A percentile compares a stretch with the other conserved stretches of the same genome.
These are phyloP conservation scores for Eurotiales sp. DNA, from an alignment of 2,329 filamentous ascomycete genomes.

Conservation along the genomic window DNA sequence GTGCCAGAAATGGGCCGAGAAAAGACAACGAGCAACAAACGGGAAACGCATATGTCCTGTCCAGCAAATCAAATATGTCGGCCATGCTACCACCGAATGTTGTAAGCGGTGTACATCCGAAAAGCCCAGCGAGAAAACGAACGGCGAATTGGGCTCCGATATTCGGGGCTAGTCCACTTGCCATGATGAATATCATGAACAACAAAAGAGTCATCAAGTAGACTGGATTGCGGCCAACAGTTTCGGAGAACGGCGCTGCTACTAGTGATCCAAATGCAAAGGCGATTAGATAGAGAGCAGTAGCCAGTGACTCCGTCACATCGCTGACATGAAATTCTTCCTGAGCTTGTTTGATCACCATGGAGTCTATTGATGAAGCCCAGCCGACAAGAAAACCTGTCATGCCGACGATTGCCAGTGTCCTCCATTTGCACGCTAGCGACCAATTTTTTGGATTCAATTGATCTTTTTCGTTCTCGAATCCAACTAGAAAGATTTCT, in stretches of 20 bases:
- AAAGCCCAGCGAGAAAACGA: slow-evolving; percentile 62
- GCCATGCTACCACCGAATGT: slow-evolving; percentile 66
- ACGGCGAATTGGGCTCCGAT: not conserved
- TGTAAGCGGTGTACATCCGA: slow-evolving; percentile 62
- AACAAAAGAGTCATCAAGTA: slow-evolving; percentile 46
- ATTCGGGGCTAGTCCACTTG: not conserved
- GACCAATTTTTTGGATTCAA: slow-evolving; percentile 40
- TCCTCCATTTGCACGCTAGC: slow-evolving; percentile 30
- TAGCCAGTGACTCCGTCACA: slow-evolving; percentile 50
- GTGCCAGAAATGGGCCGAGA: slow-evolving; percentile 39
- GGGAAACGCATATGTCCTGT: slow-evolving; percentile 49
- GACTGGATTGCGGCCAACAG: slow-evolving; percentile 47
- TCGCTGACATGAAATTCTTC: slow-evolving; percentile 47
- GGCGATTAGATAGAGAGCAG: slow-evolving; percentile 41
- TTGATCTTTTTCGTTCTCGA: slow-evolving; percentile 34
- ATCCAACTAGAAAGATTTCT: slow-evolving; percentile 38
- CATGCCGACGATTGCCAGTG: slow-evolving; percentile 41
- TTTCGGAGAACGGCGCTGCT: slow-evolving; percentile 49
- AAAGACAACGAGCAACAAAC: slow-evolving; percentile 27
- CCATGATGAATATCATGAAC: slow-evolving; percentile 21
- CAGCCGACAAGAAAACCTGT: slow-evolving; percentile 52
- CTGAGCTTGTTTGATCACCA: slow-evolving; percentile 44
- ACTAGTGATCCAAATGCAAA: slow-evolving; percentile 49
- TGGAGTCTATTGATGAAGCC: slow-evolving; percentile 53
- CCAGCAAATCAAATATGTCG: slow-evolving; percentile 62